Percentiles rank a stretch among this genome's conserved stretches.
These are phyloP conservation scores for Beauveria rudraprayagi DNA, from an alignment of 2,329 filamentous ascomycete species.

Conservation along the genomic window DNA sequence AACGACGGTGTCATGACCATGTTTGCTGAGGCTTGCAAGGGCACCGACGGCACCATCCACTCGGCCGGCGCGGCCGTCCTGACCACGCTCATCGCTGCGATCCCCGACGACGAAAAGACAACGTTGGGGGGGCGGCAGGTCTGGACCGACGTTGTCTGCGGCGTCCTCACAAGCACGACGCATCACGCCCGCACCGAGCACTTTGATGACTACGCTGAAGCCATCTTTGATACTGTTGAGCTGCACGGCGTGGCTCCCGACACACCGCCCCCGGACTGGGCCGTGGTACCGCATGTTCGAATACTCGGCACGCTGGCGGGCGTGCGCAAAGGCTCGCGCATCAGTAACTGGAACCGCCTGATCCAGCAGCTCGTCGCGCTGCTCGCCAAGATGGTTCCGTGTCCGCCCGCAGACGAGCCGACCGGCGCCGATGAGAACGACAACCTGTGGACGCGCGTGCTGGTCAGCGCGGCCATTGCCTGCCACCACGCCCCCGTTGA, in stretches of 20 bases:
- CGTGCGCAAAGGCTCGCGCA: slow-evolving; percentile 71
- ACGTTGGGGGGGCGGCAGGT: slow-evolving; percentile 36
- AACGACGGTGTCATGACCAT: slow-evolving; percentile 86
- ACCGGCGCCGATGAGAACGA: slow-evolving; percentile 26
- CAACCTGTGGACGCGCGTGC: slow-evolving; percentile 48
- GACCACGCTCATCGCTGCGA: slow-evolving; percentile 40
- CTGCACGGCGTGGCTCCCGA: slow-evolving; percentile 18
- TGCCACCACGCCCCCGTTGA: slow-evolving; percentile 75
- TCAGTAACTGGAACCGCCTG: slow-evolving; percentile 63
- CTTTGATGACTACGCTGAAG: slow-evolving; percentile 59
- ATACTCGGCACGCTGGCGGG: slow-evolving; percentile 64
- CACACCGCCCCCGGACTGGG: slow-evolving; percentile 24
- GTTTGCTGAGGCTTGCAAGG: slow-evolving; percentile 74
- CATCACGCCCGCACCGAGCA: slow-evolving; percentile 72
- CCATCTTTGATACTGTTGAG: slow-evolving; percentile 46
- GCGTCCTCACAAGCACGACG: slow-evolving; percentile 70
- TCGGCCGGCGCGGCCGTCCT: slow-evolving; percentile 50
- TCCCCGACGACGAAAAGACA: slow-evolving; percentile 42
- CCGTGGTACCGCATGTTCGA: slow-evolving; percentile 41
- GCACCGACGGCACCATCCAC: slow-evolving; percentile 50
- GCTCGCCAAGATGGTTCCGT: slow-evolving; percentile 40
- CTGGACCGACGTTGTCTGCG: slow-evolving; percentile 62
- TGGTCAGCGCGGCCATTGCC: slow-evolving; percentile 55
- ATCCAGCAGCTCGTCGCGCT: slow-evolving; percentile 48
- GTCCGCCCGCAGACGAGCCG: slow-evolving; percentile 29